A percentile compares a stretch with the other conserved stretches of the same genome.
phyloP scores from a whole-genome alignment of 2,329 filamentous ascomycete species.

The Monilinia fructigena region DNA sequence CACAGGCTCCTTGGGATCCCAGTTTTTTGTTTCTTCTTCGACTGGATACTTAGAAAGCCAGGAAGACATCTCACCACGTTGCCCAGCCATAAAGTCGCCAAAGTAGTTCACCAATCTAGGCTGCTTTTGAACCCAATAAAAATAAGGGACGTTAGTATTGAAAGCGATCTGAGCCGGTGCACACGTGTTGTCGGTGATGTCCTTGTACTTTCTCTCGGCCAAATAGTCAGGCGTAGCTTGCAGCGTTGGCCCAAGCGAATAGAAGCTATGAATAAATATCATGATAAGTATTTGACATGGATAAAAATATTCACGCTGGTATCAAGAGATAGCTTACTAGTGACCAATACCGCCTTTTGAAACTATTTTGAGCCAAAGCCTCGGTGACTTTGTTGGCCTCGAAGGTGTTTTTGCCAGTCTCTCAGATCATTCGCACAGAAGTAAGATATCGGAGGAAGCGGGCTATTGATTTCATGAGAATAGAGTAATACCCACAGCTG shows the following conservation, averaged over 20 bases:
- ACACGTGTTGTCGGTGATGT: constrained; percentile 9
- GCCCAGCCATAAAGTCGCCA: constrained; percentile 5
- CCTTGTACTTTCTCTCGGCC: neutral
- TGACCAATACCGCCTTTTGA: constrained; percentile 8
- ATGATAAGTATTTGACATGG: neutral
- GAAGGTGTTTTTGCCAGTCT: constrained; percentile 17
- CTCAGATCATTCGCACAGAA: constrained; percentile 17
- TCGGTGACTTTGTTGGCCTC: constrained; percentile 9
- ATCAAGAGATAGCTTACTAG: constrained; percentile 1
- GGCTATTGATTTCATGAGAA: neutral
- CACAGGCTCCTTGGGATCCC: constrained; percentile 26
- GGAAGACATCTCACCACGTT: constrained; percentile 7
- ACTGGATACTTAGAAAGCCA: constrained; percentile 6
- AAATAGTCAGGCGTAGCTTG: constrained; percentile 15
- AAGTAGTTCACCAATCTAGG: constrained; percentile 3
- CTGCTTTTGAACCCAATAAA: constrained; percentile 9
- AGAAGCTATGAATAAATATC: neutral
- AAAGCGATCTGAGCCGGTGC: constrained; percentile 6
- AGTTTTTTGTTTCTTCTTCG: constrained; percentile 6
- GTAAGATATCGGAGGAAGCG: constrained; percentile 20
- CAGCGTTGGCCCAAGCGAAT: constrained; percentile 3
- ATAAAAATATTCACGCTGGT: neutral
- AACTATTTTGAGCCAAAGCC: constrained; percentile 1
- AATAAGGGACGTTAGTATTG: constrained; percentile 1
- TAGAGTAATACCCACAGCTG: neutral